These are phyloP conservation scores for Colletotrichum australisinense DNA, from an alignment of 2,329 filamentous ascomycete species.

Conservation along the genomic window DNA sequence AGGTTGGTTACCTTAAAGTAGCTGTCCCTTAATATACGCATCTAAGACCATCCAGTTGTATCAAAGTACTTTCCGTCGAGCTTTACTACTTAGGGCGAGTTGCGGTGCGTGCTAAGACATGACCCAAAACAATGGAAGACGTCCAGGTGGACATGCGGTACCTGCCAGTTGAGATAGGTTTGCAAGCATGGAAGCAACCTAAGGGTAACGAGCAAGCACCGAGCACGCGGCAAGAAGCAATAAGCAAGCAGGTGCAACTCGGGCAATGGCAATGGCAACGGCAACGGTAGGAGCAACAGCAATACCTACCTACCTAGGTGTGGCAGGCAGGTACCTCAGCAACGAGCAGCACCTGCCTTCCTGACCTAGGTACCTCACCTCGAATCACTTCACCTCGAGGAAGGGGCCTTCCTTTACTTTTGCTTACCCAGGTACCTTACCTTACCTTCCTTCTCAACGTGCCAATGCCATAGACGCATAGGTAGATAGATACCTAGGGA, in stretches of 20 bases:
- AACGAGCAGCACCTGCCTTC: background rate
- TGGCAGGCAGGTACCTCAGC: background rate
- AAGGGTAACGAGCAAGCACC: background rate
- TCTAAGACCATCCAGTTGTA: constrained; percentile 1
- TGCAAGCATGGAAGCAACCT: background rate
- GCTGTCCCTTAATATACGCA: background rate
- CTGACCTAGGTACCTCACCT: background rate
- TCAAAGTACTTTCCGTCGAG: background rate
- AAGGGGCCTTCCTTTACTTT: too few species aligned
- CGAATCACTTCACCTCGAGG: background rate
- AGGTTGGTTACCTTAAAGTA: background rate
- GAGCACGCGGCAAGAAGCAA: background rate
- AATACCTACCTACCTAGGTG: background rate
- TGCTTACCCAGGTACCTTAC: too few species aligned
- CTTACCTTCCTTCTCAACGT: too few species aligned
- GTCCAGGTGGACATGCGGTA: background rate
- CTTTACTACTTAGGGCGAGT: constrained; percentile 23
- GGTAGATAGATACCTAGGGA: too few species aligned
- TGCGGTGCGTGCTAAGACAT: constrained; percentile 25
- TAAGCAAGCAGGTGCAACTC: background rate
- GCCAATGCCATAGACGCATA: too few species aligned
- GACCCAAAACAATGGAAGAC: background rate
- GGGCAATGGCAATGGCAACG: background rate
- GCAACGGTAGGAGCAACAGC: background rate
- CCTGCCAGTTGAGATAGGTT: background rate